Evolutionary conservation across 2,329 filamentous ascomycete species (phyloP), one percentile per base, ranked within the genome.

Genomic region (Cordyceps fumosorosea): DNA sequence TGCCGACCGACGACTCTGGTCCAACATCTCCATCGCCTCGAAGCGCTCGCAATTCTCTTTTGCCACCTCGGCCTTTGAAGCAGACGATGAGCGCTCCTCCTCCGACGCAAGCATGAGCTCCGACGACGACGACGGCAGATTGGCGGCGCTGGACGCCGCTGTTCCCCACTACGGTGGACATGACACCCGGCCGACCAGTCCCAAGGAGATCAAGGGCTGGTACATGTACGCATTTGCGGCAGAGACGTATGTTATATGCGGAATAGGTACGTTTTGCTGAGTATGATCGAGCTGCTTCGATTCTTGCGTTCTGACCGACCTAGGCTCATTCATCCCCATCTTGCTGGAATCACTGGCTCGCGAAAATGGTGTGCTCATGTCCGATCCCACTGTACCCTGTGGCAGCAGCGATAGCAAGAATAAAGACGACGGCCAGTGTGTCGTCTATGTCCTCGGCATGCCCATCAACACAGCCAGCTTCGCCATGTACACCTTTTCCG

Each of bases 401-500:
- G 85, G 82, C 64, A 80, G 85, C 64, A 87, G 82, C 65, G 84
- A 86, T 69, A 80, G 77, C 66, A 83, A 82, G 60, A 71, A 71
- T 42, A 73, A 78, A 60, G 77, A 80, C 67, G 78, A 79, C 48
- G 81, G 81, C 55, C 91, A 96, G 72, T 99, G 95, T 71, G 80
- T 98, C 64, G 86, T 98, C 63, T 85, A 88, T 66, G 80, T 98
- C 5, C 78, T 96, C 26, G 93, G 93, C 6, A 74, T 89, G 64
- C 88, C 96, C 70, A 88, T 99, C 77, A 98, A 98, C 75, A 97
- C 93, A 0, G 93, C 93, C 42, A 96, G 90, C 74, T 97, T 98
- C 74, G 93, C 92, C 72, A 96, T 98, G 91, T 98, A 98, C 76
- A 97, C 92, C 2, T 99, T 99, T 75, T 96, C 92, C 63, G 80